Evolutionary conservation across 78 protist species (phyloP).

Genomic region (Dictyostelium brefeldianum): DNA sequence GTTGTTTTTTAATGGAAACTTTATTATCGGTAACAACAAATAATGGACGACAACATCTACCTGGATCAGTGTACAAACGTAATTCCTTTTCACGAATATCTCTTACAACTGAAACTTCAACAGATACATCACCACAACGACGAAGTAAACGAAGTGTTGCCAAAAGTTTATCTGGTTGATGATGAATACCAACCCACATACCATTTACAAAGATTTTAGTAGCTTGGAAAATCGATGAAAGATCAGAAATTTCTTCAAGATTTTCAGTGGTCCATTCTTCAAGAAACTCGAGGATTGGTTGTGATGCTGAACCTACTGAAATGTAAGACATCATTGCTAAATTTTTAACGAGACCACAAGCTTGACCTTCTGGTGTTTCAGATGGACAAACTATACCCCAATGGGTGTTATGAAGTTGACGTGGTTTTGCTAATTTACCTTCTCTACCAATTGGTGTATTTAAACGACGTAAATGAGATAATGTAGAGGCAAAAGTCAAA

Average conservation of each 20-base stretch:
- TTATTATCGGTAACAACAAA: slow-evolving; percentile 96
- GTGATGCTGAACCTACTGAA: slow-evolving; percentile 94
- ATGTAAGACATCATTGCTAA: slow-evolving; percentile 98
- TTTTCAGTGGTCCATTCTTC: slow-evolving; percentile 56
- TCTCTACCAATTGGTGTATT: slow-evolving; percentile 98
- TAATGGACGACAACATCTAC: slow-evolving; percentile 99
- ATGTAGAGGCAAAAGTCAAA: slow-evolving; percentile 96
- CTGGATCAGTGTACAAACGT: slow-evolving; percentile 98
- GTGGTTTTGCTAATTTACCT: slow-evolving; percentile 97
- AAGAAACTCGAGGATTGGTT: slow-evolving; percentile 76
- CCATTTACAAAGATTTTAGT: slow-evolving; percentile 97
- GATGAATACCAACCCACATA: slow-evolving; percentile 95
- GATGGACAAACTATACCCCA: slow-evolving; percentile 99
- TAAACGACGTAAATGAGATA: slow-evolving; percentile 99
- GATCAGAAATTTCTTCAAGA: slow-evolving; percentile 91
- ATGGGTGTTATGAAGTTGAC: slow-evolving; percentile 98
- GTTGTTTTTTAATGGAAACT: slow-evolving; percentile 68
- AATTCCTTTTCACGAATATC: slow-evolving; percentile 84
- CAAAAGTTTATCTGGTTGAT: slow-evolving; percentile 86
- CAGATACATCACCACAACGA: slow-evolving; percentile 90
- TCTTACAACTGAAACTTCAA: slow-evolving; percentile 92
- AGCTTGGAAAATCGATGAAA: slow-evolving; percentile 6
- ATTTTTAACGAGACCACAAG: slow-evolving; percentile 99
- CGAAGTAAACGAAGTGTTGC: slow-evolving; percentile 86
- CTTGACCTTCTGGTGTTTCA: slow-evolving; percentile 99